Evolutionary conservation across 352 stramenopile genomes (phyloP), one percentile per base, ranked within the genome.

Genomic region (Phytophthora pistaciae): DNA sequence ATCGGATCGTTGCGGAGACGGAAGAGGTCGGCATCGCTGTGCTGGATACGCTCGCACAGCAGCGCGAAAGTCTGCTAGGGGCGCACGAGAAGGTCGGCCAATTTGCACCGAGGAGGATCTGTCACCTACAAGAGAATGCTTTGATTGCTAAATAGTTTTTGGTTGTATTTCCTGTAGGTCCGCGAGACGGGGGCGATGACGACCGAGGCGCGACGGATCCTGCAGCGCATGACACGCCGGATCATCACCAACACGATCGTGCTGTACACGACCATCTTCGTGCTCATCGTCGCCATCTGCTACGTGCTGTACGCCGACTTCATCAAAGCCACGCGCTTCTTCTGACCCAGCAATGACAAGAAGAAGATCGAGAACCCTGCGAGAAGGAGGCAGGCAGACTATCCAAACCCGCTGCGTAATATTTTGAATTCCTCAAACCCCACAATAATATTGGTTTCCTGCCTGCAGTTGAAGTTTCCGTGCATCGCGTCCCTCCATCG

Each of bases 221-320:
- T 95, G 46, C 80, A 92, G 74, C 84, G 83, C 29, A 93, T 95
- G 88, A 86, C 83, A 48, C 86, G 87, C 4, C 88, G 88, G 42
- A 83, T 92, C 53, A 78, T 94, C 68, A 93, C 85, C 57, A 92
- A 95, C 76, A 88, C 75, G 5, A 90, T 94, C 64, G 84, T 93
- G 56, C 75, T 95, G 57, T 95, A 92, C 72, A 92, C 83, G 48
- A 84, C 88, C 40, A 94, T 95, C 60, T 78, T 83, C 31, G 56
- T 90, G 13, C 84, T 95, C 64, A 67, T 92, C 20, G 74, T 75
- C 18, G 77, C 83, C 6, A 95, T 95, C 56, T 90, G 75, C 68
- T 79, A 91, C 46, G 84, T 95, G 11, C 73, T 93, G 46, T 95
- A 95, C 70, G 82, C 84, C 56, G 83, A 95, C 62, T 95, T 93